Evolutionary conservation across 2,329 filamentous ascomycete species (phyloP).

Genomic region (Venturia aucupariae): DNA sequence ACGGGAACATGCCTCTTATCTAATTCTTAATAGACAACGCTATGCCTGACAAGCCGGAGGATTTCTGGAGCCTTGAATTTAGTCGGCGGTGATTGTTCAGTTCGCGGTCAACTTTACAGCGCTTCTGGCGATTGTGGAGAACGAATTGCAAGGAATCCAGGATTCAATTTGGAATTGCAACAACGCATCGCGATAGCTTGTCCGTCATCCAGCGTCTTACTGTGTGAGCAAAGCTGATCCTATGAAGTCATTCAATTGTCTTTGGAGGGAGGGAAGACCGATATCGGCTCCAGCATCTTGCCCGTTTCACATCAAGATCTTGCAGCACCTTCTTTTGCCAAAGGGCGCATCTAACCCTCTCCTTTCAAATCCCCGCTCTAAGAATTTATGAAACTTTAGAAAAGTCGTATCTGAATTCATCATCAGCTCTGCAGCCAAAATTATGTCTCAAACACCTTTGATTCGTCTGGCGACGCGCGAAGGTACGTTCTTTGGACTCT

Average conservation of each 20-base stretch:
- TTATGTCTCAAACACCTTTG: slow-evolving; percentile 25
- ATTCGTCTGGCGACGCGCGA: slow-evolving; percentile 52
- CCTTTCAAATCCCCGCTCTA: not conserved
- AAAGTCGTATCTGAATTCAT: not conserved
- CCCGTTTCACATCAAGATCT: not conserved
- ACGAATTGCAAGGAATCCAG: too few relatives aligned
- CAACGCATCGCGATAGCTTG: not conserved
- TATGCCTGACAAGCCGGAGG: too few relatives aligned
- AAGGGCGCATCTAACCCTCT: not conserved
- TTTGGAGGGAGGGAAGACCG: not conserved
- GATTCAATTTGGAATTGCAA: too few relatives aligned
- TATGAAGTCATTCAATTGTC: not conserved
- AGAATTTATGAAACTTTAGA: too few relatives aligned
- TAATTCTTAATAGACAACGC: too few relatives aligned
- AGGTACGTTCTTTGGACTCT: slow-evolving; percentile 16
- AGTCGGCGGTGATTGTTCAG: too few relatives aligned
- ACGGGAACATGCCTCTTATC: too few relatives aligned
- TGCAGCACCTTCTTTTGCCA: not conserved
- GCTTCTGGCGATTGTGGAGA: too few relatives aligned
- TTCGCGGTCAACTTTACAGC: too few relatives aligned
- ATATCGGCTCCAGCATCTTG: not conserved
- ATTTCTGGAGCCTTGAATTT: too few relatives aligned
- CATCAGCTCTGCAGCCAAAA: not conserved
- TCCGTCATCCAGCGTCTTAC: not conserved
- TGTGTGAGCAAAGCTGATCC: too few relatives aligned